Evolutionary conservation across 2,329 filamentous ascomycete genomes (phyloP), one percentile per base, ranked within the genome.

Genomic region (Xylariaceae sp.): DNA sequence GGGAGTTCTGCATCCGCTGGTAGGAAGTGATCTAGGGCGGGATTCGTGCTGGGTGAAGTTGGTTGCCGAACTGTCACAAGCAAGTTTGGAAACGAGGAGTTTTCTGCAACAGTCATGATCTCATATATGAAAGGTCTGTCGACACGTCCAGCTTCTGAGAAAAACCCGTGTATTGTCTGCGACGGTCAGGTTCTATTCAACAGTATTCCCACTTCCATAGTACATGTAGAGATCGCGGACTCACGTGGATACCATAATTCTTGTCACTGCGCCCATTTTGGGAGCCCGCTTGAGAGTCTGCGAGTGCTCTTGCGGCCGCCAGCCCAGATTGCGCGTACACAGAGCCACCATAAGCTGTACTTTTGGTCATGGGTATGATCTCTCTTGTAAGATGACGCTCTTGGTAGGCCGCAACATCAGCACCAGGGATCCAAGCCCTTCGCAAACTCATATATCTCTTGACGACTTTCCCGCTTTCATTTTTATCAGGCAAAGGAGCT

Each of bases 121-220:
- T 68, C 64, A 54, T 76, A 77, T 38, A 80, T 56, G 50, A 75
- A 78, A 2, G 77, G 76, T 2, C 74, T 67, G 45, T 78, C 71
- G 2, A 54, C 43, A 4, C 63, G 55, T 4, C 72, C 76, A 0
- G 64, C 61, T 17, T 70, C 65, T 2, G 73, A 73, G 52, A 79
- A 81, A 51, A 69, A 74, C 8, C 74, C 76, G 50, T 78, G 72
- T 17, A 80, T 73, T 8, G 74, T 72, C 75, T 79, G 29, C 11
- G 22, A 26, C 3, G 39, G 33, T 41, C 9, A 44, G 34, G 9
- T 18, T 19, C 17, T 7, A n/a, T 17, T 33, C 12, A 2, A 6
- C 12, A 37, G 16, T 4, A 3, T 19, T 22, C 4, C 7, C 9
- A 15, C n/a, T 31, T 42, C 18, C 3, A 28, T 12, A 4, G 6